Evolutionary conservation across 495 filamentous ascomycete genomes (phyloP), one percentile per base, ranked within the genome.

Genomic region (Clavariopsis aquatica): DNA sequence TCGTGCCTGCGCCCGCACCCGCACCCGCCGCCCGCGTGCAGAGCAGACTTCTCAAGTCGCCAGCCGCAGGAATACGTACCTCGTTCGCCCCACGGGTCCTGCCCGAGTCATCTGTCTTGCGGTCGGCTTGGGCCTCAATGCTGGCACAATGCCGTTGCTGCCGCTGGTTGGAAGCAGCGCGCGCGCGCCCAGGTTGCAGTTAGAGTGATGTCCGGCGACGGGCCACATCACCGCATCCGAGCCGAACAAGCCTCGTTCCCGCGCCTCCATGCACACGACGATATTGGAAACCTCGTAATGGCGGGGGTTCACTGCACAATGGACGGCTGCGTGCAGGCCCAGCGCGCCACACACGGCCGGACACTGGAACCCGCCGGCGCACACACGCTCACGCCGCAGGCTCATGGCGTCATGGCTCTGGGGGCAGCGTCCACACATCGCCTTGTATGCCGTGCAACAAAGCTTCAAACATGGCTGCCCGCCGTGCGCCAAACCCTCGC

Each of bases 261-360:
- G 36, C 58, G 55, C 54, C 62, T 61, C 51, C 52, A 28, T 64
- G 65, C 66, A 64, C 13, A 55, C 66, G 55, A 23, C 34, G 55
- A 49, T 64, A 69, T 69, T 69, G 66, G 66, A 65, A 69, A 22
- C 13, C 22, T 19, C 17, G n/a, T 24, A 52, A 22, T 12, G 43
- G 27, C 13, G 45, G 31, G 45, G 29, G 41, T 54, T 15, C 12
- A 22, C 28, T n/a, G 26, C 57, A 12, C 19, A 26, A 52, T 46
- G 49, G 31, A 60, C 49, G 49, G 63, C 63, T 54, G 41, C 62
- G 1, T 65, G 54, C 54, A 52, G 31, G 23, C n/a, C 27, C 43
- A 57, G 63, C 57, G 57, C 38, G 65, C 65, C 64, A 67, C 64
- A 52, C 58, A 41, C 56, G 57, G 26, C 13, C 31, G 45, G 31